phyloP scores from a whole-genome alignment of 768 basidiomycete species.

The Leccinum subgranulosum region DNA sequence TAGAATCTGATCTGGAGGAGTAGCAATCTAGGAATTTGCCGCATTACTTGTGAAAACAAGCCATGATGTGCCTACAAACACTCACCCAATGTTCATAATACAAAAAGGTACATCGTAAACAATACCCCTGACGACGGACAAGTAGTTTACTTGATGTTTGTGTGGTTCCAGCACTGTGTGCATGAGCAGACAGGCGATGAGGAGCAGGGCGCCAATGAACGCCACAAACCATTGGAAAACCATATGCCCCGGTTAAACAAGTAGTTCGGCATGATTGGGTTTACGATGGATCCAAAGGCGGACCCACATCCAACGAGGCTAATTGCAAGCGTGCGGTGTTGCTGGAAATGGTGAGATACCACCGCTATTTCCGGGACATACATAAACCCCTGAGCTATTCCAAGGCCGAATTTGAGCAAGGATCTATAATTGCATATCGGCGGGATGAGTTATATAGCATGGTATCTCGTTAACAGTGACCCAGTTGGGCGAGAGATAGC shows the following conservation, averaged over 20 bases:
- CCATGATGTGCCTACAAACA: neutral
- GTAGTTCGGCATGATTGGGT: constrained; percentile 32
- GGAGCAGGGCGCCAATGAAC: constrained; percentile 36
- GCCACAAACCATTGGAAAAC: constrained; percentile 47
- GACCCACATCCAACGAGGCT: constrained; percentile 41
- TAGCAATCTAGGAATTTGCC: constrained; percentile 8
- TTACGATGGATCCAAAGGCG: constrained; percentile 26
- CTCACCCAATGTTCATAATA: constrained; percentile 21
- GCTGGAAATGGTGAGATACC: constrained; percentile 43
- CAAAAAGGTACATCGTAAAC: constrained; percentile 15
- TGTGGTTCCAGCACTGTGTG: constrained; percentile 39
- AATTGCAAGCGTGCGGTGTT: constrained; percentile 41
- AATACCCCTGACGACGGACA: constrained; percentile 13
- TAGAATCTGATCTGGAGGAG: constrained; percentile 39
- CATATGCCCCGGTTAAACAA: constrained; percentile 12
- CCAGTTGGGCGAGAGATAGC: constrained; percentile 42
- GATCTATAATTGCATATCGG: constrained; percentile 28
- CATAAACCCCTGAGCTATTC: constrained; percentile 44
- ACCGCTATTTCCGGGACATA: constrained; percentile 45
- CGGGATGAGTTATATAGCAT: neutral
- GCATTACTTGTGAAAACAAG: neutral
- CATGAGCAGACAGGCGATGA: constrained; percentile 31
- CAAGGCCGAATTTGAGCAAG: constrained; percentile 44
- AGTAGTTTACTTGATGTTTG: constrained; percentile 11
- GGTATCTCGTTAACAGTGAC: constrained; percentile 17